phyloP scores from a whole-genome alignment of 176 grass and related monocot species.

The Oryza officinalis region DNA sequence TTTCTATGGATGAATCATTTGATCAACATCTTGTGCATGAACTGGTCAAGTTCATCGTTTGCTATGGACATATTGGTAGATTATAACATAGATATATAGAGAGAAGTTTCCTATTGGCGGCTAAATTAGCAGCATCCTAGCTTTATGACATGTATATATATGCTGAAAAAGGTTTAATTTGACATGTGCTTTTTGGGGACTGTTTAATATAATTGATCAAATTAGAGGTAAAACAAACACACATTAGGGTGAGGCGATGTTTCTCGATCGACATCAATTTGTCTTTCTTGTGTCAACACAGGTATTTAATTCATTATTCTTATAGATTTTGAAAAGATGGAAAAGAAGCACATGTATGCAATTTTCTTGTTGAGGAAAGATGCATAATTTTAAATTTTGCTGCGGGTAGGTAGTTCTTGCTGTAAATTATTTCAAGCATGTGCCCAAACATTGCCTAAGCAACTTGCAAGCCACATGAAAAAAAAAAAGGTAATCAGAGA shows the following conservation, averaged over 20 bases:
- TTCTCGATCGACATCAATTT: too few species aligned
- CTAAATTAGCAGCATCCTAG: conserved; percentile 5
- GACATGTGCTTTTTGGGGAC: background rate
- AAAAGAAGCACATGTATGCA: too few species aligned
- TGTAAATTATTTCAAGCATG: background rate
- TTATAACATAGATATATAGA: background rate
- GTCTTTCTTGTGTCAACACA: too few species aligned
- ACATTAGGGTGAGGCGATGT: background rate
- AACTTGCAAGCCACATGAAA: background rate
- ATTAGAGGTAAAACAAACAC: background rate
- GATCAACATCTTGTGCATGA: background rate
- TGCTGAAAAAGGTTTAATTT: background rate
- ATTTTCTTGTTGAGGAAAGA: too few species aligned
- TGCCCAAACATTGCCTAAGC: background rate
- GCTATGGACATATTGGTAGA: background rate
- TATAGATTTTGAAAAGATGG: too few species aligned
- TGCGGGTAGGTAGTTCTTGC: too few species aligned
- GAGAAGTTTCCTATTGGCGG: conserved; percentile 29
- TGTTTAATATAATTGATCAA: background rate
- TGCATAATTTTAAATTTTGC: too few species aligned
- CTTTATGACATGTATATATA: background rate
- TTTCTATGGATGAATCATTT: conserved; percentile 16
- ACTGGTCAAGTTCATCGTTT: conserved; percentile 13
- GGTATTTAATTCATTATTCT: too few species aligned
- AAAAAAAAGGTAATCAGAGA: background rate